Conservation (phyloP, 2,329 filamentous ascomycete genomes). For the Paraphoma chrysanthemicola region DNA sequence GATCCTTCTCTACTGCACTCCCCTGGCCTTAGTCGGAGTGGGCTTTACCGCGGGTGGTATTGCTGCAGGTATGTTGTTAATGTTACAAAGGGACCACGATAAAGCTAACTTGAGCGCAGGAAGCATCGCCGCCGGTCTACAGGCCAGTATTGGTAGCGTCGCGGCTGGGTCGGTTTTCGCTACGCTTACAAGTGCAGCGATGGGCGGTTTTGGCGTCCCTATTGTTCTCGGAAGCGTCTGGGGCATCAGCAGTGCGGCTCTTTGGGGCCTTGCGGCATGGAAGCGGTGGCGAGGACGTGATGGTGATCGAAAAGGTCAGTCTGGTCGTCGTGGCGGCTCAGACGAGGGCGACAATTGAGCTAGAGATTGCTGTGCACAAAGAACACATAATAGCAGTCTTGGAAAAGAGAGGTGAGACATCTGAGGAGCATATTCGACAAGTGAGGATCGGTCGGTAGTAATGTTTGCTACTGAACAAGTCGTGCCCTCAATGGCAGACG, state of each 20-base stretch:
- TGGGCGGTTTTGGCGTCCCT: slow-evolving; percentile 26
- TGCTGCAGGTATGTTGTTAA: slow-evolving; percentile 2
- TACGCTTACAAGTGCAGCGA: slow-evolving; percentile 29
- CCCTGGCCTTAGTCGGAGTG: neutral
- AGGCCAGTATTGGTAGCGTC: slow-evolving; percentile 27
- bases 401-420: too few species aligned
- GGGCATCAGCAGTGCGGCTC: neutral
- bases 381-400: too few species aligned
- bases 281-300: neutral
- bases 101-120: slow-evolving; percentile 3
- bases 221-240: slow-evolving; percentile 16
- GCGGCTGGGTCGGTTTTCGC: slow-evolving; percentile 29
- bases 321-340: neutral
- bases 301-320: neutral
- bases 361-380: neutral
- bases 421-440: too few species aligned
- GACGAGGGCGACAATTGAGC: neutral
- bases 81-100: neutral
- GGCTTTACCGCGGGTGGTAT: slow-evolving; percentile 12
- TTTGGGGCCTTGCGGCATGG: neutral
- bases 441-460: too few species aligned
- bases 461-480: too few species aligned
- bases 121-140: slow-evolving; percentile 28
- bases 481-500: too few species aligned
- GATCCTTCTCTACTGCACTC: slow-evolving; percentile 2